A percentile compares a stretch with the other conserved stretches of the same genome.
Conservation (phyloP, 1,284 basidiomycete species). For the Apiotrichum laibachii region DNA sequence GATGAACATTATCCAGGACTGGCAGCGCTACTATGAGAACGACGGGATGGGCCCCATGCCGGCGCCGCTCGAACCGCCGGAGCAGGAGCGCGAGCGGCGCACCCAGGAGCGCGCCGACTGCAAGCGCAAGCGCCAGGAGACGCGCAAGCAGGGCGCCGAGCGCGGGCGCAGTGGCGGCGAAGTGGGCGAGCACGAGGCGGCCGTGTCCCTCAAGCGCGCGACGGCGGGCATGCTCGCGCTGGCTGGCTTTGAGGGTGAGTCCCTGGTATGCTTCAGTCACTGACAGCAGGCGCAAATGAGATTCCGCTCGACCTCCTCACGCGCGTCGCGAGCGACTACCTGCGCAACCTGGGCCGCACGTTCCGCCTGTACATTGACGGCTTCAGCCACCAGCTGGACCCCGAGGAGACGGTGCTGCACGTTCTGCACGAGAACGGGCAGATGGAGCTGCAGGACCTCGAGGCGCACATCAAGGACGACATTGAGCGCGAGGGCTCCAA, state of each 20-base stretch:
- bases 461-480: conserved; percentile 85
- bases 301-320: conserved; percentile 76
- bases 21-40: conserved; percentile 35
- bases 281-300: conserved; percentile 53
- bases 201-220: conserved; percentile 36
- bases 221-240: conserved; percentile 72
- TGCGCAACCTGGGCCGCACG: conserved; percentile 81
- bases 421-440: conserved; percentile 83
- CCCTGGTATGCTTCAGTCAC: background rate
- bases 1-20: conserved; percentile 40
- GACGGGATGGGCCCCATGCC: conserved; percentile 39
- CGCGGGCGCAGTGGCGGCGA: conserved; percentile 37
- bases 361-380: conserved; percentile 78
- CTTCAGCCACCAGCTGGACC: conserved; percentile 70
- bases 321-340: conserved; percentile 73
- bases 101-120: conserved; percentile 19
- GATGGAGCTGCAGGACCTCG: conserved; percentile 69
- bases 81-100: conserved; percentile 21
- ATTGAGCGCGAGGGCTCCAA: conserved; percentile 76
- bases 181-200: conserved; percentile 44
- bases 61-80: conserved; percentile 24
- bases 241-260: conserved; percentile 80
- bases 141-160: conserved; percentile 25
- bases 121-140: conserved; percentile 23
- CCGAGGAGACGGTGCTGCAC: conserved; percentile 91